Evolutionary conservation across 441 rosid species (phyloP).

Genomic region (California macrophylla): DNA sequence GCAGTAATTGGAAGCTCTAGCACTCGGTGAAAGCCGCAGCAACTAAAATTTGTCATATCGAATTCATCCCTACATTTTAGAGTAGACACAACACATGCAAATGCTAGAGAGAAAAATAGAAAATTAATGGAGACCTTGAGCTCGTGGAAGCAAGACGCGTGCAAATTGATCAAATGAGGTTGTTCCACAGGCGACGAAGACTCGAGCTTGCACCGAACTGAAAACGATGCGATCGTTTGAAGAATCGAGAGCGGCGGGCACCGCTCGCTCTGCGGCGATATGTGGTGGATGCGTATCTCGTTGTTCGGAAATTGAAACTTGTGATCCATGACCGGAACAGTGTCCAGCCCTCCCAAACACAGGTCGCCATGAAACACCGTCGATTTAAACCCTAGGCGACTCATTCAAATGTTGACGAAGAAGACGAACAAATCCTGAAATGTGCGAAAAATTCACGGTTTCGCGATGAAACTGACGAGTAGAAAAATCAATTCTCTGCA

Average conservation of each 20-base stretch:
- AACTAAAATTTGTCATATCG: background rate
- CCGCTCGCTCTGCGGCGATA: constrained; percentile 63
- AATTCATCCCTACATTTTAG: background rate
- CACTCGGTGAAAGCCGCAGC: background rate
- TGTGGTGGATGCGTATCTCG: constrained; percentile 81
- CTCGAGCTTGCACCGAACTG: constrained; percentile 88
- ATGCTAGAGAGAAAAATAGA: background rate
- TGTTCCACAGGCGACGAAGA: constrained; percentile 52
- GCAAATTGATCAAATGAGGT: constrained; percentile 65
- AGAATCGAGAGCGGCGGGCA: constrained; percentile 90
- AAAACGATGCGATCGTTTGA: constrained; percentile 66
- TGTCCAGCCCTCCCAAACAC: constrained; percentile 72
- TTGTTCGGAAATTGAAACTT: constrained; percentile 74
- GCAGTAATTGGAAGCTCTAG: background rate
- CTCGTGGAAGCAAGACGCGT: constrained; percentile 80
- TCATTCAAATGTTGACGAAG: constrained; percentile 33
- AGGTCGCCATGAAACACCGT: constrained; percentile 70
- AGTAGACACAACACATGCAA: background rate
- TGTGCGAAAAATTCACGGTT: background rate
- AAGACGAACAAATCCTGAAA: background rate
- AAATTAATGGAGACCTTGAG: constrained; percentile 38
- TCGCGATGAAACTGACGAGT: background rate
- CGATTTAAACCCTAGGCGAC: constrained; percentile 69
- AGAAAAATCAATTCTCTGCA: background rate
- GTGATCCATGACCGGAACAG: constrained; percentile 38